These are phyloP conservation scores for Trypanosoma lewisi DNA, from an alignment of 208 protist species.

Conservation along the genomic window DNA sequence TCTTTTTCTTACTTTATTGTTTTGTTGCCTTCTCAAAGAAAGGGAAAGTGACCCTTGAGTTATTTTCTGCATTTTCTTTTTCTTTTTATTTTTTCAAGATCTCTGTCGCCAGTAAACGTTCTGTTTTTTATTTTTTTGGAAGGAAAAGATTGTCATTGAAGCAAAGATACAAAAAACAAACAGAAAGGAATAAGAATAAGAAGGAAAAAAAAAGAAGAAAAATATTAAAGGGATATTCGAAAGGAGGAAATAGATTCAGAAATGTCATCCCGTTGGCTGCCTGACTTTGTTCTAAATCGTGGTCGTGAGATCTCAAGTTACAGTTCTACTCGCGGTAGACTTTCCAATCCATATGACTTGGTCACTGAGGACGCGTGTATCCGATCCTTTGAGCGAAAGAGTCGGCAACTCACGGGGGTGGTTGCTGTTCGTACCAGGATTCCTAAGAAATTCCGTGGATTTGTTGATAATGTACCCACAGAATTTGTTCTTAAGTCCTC, in stretches of 20 bases:
- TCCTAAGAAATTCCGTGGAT: slow-evolving; percentile 81
- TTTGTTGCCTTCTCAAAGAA: background rate
- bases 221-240: background rate
- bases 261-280: slow-evolving; percentile 74
- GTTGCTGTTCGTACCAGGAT: slow-evolving; percentile 41
- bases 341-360: slow-evolving; percentile 75
- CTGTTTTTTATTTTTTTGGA: too few species aligned
- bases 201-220: slow-evolving; percentile 4
- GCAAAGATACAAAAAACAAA: background rate
- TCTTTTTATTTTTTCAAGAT: too few species aligned
- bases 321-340: slow-evolving; percentile 57
- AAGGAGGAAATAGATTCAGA: background rate
- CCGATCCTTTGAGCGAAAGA: slow-evolving; percentile 31
- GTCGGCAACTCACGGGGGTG: slow-evolving; percentile 34
- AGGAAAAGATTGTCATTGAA: too few species aligned
- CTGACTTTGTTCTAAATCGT: slow-evolving; percentile 75
- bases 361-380: slow-evolving; percentile 71
- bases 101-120: too few species aligned
- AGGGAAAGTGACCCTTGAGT: background rate
- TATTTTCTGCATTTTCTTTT: too few species aligned
- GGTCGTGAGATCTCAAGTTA: slow-evolving; percentile 50
- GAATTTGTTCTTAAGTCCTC: slow-evolving; percentile 88
- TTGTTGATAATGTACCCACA: slow-evolving; percentile 45
- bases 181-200: slow-evolving; percentile 2
- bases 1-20: too few species aligned